Base-by-base conservation (phyloP, 1,284 basidiomycete species). In the Waitea zeae region DNA sequence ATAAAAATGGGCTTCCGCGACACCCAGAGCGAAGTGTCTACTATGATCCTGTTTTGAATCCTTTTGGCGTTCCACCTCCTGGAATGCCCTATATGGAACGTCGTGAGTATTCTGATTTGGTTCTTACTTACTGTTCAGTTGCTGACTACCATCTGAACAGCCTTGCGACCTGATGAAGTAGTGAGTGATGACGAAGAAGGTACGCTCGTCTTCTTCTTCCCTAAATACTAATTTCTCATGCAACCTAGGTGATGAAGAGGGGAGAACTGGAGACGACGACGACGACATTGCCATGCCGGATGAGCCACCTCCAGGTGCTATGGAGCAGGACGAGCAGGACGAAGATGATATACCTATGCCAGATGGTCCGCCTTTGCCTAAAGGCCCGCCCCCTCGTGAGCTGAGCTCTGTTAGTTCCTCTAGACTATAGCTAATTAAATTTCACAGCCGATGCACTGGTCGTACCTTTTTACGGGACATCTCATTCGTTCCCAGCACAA, bases 81-180 rank as follows among this genome's bases (percentile, higher is more conserved):
- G 92, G 92, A 5, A 87, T 95, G 89, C 88, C 86, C 6, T 96
- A 96, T 52, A 58, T 71, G 33, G 88, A 96, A 50, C 64, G 79
- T 57, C 66, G 83, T 88, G 45, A 56, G 79, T 62, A 24, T 17
- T 18, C 28, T 31, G 29, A 20, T 27, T 31, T 4, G 20, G n/a
- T 26, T 34, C 3, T 30, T 18, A 17, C 12, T 12, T 28, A 26
- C 22, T 26, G 22, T 26, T 26, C 22, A n/a, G 12, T 9, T 18
- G 9, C 32, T 28, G 29, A 18, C 36, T 38, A 30, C 33, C 31
- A 12, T 37, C 38, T 32, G 31, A 14, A n/a, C 44, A 81, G 77
- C 74, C 28, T 54, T 74, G 4, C 51, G 62, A 24, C 67, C 70
- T 11, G 72, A 69, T 31, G 77, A 82, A 49, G 53, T 68, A 18